Conservation (phyloP, 495 filamentous ascomycete species). For the Hypomontagnella submonticulosa region DNA sequence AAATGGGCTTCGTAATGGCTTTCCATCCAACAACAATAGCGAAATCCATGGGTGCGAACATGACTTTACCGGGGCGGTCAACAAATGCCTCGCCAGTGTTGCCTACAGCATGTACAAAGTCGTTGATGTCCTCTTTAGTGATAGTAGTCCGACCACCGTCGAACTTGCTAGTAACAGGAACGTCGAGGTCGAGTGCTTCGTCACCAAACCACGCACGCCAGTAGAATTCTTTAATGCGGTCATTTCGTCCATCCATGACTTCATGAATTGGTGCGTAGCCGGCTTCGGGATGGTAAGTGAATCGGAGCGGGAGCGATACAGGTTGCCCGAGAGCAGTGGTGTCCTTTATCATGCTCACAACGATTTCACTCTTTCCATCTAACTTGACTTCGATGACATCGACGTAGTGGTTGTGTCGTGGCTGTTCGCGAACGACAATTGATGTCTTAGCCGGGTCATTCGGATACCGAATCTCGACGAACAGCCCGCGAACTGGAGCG, state of each 20-base stretch:
- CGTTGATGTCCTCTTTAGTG: conserved; percentile 90
- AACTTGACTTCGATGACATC: conserved; percentile 87
- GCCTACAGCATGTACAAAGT: conserved; percentile 97
- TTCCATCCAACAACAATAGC: conserved; percentile 99
- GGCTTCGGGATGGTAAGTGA: conserved; percentile 91
- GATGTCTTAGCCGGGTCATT: conserved; percentile 80
- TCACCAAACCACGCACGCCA: conserved; percentile 96
- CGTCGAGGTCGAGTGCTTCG: conserved; percentile 84
- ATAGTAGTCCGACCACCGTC: conserved; percentile 87
- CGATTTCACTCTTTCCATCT: conserved; percentile 78
- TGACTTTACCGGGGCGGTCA: conserved; percentile 92
- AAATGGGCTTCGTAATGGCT: conserved; percentile 98
- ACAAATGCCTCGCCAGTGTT: conserved; percentile 99
- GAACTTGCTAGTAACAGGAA: conserved; percentile 83
- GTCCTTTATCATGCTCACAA: conserved; percentile 87
- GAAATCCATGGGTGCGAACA: conserved; percentile 98
- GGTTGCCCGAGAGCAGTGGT: conserved; percentile 83
- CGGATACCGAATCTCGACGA: conserved; percentile 86
- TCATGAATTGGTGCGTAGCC: conserved; percentile 96
- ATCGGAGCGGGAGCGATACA: conserved; percentile 81
- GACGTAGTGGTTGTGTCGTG: conserved; percentile 70
- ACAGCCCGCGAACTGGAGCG: conserved; percentile 82
- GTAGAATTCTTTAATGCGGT: conserved; percentile 98
- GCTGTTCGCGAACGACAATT: conserved; percentile 78
- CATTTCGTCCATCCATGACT: conserved; percentile 93